Percentiles rank a stretch among this genome's conserved stretches.
These are phyloP conservation scores for Miscanthus lutarioriparius DNA, from an alignment of 176 grass and related monocot species.

Conservation along the genomic window DNA sequence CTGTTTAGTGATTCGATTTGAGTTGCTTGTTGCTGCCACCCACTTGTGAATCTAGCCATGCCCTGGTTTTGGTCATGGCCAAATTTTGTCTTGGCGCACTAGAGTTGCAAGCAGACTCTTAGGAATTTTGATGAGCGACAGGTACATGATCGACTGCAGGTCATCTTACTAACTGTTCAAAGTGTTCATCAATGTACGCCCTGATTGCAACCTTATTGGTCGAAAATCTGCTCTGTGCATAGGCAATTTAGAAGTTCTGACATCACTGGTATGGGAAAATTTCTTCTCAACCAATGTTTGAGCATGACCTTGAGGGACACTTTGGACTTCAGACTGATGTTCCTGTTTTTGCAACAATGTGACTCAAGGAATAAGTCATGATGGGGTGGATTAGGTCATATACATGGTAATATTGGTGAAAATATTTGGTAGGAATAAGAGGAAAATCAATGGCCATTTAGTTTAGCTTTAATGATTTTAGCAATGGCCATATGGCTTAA, in stretches of 20 bases:
- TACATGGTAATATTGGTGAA: neutral
- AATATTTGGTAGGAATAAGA: neutral
- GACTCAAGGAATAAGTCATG: neutral
- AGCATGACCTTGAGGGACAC: neutral
- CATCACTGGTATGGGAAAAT: neutral
- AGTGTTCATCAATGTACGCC: neutral
- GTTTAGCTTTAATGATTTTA: neutral
- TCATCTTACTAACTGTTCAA: neutral
- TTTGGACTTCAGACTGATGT: neutral
- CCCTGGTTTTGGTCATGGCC: neutral
- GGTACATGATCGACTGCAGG: neutral
- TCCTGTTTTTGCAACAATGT: neutral
- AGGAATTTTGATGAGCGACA: neutral
- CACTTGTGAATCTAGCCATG: neutral
- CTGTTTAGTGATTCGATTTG: neutral
- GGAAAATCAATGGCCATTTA: neutral
- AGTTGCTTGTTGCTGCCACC: conserved; percentile 6
- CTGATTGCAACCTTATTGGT: neutral
- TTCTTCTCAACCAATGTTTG: neutral
- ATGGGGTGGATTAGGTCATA: neutral
- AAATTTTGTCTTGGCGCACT: neutral
- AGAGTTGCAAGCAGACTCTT: neutral
- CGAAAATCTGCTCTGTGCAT: neutral
- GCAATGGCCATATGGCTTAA: neutral
- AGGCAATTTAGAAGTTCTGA: neutral